phyloP scores from a whole-genome alignment of 1,284 basidiomycete species.

The Naganishia liquefaciens region DNA sequence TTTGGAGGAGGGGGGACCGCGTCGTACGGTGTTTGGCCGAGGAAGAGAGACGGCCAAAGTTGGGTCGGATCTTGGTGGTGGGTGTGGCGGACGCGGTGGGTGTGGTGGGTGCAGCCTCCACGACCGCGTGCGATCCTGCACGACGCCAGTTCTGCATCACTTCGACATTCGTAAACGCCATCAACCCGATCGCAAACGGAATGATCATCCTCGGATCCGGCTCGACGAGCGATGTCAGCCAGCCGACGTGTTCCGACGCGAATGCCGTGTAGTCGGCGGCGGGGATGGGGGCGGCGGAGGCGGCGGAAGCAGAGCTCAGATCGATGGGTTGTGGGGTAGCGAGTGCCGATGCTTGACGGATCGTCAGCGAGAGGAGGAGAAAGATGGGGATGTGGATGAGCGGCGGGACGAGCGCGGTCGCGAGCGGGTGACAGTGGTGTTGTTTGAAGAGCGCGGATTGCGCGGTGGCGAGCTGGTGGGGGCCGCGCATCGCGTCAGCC shows the following conservation, averaged over 20 bases:
- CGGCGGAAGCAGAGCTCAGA: not conserved
- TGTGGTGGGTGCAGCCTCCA: not conserved
- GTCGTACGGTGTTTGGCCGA: not conserved
- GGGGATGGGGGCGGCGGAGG: not conserved
- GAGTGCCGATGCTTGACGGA: constrained; percentile 44
- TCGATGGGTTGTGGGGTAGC: constrained; percentile 21
- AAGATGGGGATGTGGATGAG: constrained; percentile 54
- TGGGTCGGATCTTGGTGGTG: constrained; percentile 25
- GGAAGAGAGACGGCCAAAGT: constrained; percentile 27
- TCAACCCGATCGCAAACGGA: constrained; percentile 48
- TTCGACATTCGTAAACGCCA: constrained; percentile 52
- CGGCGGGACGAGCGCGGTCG: constrained; percentile 50
- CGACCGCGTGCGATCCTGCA: not conserved
- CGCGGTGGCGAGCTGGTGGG: constrained; percentile 44
- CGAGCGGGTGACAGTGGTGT: constrained; percentile 48
- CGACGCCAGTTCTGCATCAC: constrained; percentile 35
- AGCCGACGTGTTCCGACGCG: constrained; percentile 44
- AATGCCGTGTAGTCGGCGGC: constrained; percentile 34
- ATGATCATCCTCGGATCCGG: constrained; percentile 47
- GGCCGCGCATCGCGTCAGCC: not conserved
- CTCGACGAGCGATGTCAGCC: constrained; percentile 50
- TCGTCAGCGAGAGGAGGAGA: constrained; percentile 48
- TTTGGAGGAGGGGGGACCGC: constrained; percentile 10
- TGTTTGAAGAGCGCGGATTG: constrained; percentile 46
- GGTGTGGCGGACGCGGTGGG: not conserved